Evolutionary conservation across 306 rosid genomes (phyloP).

Genomic region (Cicer bijugum): DNA sequence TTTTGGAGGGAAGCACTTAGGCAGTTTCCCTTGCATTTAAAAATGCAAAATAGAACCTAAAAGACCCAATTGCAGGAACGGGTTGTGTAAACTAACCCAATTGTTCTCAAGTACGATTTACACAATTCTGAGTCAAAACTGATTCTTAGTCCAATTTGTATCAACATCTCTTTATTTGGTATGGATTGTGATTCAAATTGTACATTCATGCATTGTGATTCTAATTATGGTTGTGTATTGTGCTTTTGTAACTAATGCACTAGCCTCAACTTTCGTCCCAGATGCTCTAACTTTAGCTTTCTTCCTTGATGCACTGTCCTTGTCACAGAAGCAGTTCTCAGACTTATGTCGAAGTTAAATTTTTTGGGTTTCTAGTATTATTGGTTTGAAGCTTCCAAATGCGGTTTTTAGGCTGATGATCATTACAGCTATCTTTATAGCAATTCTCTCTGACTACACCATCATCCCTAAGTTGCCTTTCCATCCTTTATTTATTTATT

Average conservation of each 20-base stretch:
- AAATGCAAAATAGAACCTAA: background rate
- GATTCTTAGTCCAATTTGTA: background rate
- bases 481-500: too few species aligned
- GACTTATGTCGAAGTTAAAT: too few species aligned
- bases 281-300: too few species aligned
- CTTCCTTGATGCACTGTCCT: too few species aligned
- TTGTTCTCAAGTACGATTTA: background rate
- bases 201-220: background rate
- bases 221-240: background rate
- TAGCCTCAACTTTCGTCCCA: too few species aligned
- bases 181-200: background rate
- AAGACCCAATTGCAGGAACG: background rate
- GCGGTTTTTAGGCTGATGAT: too few species aligned
- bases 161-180: background rate
- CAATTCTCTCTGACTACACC: too few species aligned
- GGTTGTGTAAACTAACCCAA: background rate
- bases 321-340: too few species aligned
- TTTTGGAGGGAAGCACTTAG: background rate
- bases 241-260: background rate
- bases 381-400: too few species aligned
- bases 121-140: background rate
- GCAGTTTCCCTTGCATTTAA: background rate
- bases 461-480: too few species aligned
- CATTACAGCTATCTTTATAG: too few species aligned
- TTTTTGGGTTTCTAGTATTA: too few species aligned